These are phyloP conservation scores for Quercus parvula DNA, from an alignment of 306 rosid species.

Conservation along the genomic window DNA sequence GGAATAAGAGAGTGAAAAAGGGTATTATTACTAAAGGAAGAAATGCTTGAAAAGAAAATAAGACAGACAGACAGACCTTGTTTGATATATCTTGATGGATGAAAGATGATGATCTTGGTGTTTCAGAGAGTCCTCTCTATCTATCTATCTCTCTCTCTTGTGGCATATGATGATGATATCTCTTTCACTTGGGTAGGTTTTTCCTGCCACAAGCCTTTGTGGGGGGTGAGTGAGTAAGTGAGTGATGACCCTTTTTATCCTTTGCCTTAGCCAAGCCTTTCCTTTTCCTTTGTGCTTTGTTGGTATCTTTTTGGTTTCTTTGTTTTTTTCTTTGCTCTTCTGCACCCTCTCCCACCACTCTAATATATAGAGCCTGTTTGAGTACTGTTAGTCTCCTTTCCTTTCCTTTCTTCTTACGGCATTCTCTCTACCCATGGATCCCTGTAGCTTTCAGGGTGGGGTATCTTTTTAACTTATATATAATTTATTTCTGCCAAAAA, in stretches of 20 bases:
- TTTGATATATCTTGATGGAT: constrained; percentile 8
- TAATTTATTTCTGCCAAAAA: background rate
- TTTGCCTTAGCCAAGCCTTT: constrained; percentile 46
- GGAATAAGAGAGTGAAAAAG: constrained; percentile 30
- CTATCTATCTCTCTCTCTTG: background rate
- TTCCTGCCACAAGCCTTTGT: constrained; percentile 56
- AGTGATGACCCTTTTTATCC: constrained; percentile 42
- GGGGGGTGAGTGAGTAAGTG: constrained; percentile 10
- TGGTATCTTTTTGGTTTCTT: constrained; percentile 42
- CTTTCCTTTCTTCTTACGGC: constrained; percentile 91
- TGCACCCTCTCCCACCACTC: constrained; percentile 43
- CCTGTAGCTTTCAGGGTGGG: constrained; percentile 55
- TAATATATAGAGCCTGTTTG: constrained; percentile 51
- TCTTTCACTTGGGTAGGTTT: constrained; percentile 46
- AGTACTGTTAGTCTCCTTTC: constrained; percentile 26
- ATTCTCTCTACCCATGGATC: constrained; percentile 41
- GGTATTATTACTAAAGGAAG: constrained; percentile 8
- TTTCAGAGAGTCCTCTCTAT: constrained; percentile 16
- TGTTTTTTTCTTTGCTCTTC: constrained; percentile 29
- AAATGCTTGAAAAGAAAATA: background rate
- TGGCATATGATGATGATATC: constrained; percentile 5
- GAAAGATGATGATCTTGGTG: constrained; percentile 19
- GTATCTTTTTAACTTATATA: background rate
- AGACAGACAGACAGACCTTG: constrained; percentile 28
- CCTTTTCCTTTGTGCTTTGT: constrained; percentile 39